Conservation (phyloP, 306 rosid genomes). For the Cucurbita moschata region DNA sequence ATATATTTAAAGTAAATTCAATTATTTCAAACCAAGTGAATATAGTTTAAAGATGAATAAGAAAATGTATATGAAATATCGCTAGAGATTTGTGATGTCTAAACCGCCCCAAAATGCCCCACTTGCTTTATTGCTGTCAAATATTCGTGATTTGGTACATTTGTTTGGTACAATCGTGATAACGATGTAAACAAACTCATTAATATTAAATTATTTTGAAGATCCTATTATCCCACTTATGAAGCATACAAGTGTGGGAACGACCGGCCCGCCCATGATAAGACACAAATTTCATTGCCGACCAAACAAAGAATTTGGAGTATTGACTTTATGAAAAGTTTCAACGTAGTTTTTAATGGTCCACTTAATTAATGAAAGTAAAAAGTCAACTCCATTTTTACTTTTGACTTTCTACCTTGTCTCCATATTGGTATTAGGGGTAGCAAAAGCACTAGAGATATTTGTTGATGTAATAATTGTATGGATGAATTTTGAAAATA, state of each 20-base stretch:
- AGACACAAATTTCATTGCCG: not conserved
- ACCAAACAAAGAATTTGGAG: not conserved
- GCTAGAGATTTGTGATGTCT: too few relatives aligned
- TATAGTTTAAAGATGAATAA: too few relatives aligned
- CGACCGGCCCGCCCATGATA: slow-evolving; percentile 1
- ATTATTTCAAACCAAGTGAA: too few relatives aligned
- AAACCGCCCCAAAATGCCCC: too few relatives aligned
- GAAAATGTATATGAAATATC: too few relatives aligned
- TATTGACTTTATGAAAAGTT: not conserved
- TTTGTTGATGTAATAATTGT: not conserved
- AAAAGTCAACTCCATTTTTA: not conserved
- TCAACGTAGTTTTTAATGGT: not conserved
- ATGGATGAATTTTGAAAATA: not conserved
- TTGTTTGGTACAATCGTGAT: too few relatives aligned
- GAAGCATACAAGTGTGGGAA: not conserved
- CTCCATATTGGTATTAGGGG: not conserved
- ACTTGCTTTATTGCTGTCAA: too few relatives aligned
- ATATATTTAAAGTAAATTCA: too few relatives aligned
- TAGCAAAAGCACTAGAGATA: not conserved
- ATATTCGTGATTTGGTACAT: too few relatives aligned
- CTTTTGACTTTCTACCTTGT: not conserved
- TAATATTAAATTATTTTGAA: not conserved
- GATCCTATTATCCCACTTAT: not conserved
- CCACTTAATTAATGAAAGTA: not conserved
- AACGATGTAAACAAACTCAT: too few relatives aligned